Base-by-base conservation (phyloP, 129 eudicot species). In the Flaveria bidentis region DNA sequence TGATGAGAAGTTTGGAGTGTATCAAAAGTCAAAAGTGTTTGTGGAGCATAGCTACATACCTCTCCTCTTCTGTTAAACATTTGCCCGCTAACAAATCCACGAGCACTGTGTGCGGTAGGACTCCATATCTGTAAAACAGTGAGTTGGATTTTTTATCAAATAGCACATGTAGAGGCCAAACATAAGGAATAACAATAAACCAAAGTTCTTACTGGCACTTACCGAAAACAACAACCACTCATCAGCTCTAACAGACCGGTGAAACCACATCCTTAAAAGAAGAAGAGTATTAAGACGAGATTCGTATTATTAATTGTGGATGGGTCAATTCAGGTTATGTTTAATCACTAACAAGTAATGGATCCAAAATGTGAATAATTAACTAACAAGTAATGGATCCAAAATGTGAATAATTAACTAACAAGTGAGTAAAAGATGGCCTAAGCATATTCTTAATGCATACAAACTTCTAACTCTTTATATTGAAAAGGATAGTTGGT, bases 191-290 rank as follows among this genome's bases (percentile, higher is more conserved):
- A 50, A 16, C 4, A 70, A 13, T 14, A 22, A 70, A 70, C 23
- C 30, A 2, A 44, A 70, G 56, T 45, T 20, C 55, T 45, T 68
- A 45, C 15, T 47, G 60, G 60, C 25, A 76, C 91, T 77, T 80
- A 90, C 98, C 80, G 87, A 91, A 84, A 72, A 90, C 74, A 93
- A 69, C 67, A 90, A 23, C 98, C 98, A 93, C 52, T 90, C 98
- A 77, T 93, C 98, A 47, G 98, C 96, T 82, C 87, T 90, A 42
- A 87, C 50, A 69, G 95, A 82, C 75, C 89, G 84, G 85, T 93
- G 98, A 76, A 93, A 93, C 98, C 98, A 93, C 87, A 90, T 85
- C 87, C 98, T 93, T 87, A 64, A 52, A 76, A 53, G 16, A 77
- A 44, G 23, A 79, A 20, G 26, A 46, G 36, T 36, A 65, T 63